Evolutionary conservation across 2,329 filamentous ascomycete species (phyloP).

Genomic region (Pseudopithomyces maydicus): DNA sequence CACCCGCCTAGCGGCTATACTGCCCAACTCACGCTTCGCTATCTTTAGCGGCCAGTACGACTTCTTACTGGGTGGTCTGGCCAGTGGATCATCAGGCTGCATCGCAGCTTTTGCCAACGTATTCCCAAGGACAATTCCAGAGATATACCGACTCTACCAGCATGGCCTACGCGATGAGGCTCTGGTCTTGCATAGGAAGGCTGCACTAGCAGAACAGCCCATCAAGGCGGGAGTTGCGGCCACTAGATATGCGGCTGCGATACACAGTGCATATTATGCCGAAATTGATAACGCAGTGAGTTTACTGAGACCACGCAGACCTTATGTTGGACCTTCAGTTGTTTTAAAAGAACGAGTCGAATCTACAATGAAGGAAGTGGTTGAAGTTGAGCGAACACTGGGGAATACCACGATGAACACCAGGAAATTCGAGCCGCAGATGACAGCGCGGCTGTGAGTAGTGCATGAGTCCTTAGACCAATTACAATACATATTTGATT

Average conservation of each 20-base stretch:
- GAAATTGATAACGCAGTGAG: constrained; percentile 42
- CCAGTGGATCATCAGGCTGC: constrained; percentile 58
- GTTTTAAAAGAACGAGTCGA: constrained; percentile 17
- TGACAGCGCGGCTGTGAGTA: not conserved
- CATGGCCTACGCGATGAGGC: constrained; percentile 62
- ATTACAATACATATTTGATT: no score
- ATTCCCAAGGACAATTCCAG: constrained; percentile 58
- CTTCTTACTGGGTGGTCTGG: constrained; percentile 63
- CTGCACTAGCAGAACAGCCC: constrained; percentile 67
- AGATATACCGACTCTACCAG: constrained; percentile 64
- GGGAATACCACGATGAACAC: not conserved
- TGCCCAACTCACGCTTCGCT: constrained; percentile 62
- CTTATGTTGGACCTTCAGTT: constrained; percentile 20
- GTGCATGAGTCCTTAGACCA: no score
- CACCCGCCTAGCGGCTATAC: constrained; percentile 62
- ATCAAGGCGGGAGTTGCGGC: constrained; percentile 68
- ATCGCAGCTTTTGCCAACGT: constrained; percentile 63
- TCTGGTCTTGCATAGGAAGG: constrained; percentile 62
- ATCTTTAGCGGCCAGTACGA: constrained; percentile 74
- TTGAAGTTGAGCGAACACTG: constrained; percentile 21
- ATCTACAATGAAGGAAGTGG: constrained; percentile 23
- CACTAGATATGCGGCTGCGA: constrained; percentile 68
- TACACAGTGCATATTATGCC: constrained; percentile 64
- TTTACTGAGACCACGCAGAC: constrained; percentile 20
- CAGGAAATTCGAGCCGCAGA: constrained; percentile 2